phyloP scores from a whole-genome alignment of 768 basidiomycete genomes.

The Rhodocollybia butyracea region DNA sequence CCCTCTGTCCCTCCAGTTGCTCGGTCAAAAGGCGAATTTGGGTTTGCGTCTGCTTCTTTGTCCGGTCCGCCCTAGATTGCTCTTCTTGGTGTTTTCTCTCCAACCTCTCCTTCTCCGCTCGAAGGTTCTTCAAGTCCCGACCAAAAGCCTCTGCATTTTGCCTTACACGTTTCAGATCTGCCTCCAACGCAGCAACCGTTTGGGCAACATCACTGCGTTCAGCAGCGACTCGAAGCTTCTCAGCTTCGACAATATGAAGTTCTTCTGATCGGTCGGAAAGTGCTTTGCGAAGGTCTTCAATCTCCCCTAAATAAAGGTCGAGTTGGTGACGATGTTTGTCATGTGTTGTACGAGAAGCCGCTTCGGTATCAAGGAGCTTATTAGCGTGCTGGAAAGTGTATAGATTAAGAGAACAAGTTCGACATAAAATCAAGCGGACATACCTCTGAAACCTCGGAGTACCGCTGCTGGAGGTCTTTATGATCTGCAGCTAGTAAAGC shows the following conservation, averaged over 20 bases:
- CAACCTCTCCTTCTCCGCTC: constrained; percentile 62
- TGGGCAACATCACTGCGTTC: constrained; percentile 66
- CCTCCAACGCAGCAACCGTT: constrained; percentile 66
- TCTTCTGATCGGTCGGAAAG: constrained; percentile 58
- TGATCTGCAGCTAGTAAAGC: constrained; percentile 66
- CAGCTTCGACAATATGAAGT: constrained; percentile 60
- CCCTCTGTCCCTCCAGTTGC: constrained; percentile 55
- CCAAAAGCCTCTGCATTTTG: constrained; percentile 78
- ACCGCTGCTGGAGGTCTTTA: constrained; percentile 67
- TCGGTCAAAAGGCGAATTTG: constrained; percentile 67
- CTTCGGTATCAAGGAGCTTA: constrained; percentile 59
- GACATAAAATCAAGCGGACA: neutral
- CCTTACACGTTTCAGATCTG: constrained; percentile 72
- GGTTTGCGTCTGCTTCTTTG: constrained; percentile 63
- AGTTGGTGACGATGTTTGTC: constrained; percentile 72
- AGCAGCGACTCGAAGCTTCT: constrained; percentile 56
- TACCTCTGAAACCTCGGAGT: constrained; percentile 69
- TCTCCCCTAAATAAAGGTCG: constrained; percentile 66
- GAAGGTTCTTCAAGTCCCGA: constrained; percentile 66
- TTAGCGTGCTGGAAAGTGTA: constrained; percentile 46
- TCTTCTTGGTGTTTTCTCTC: constrained; percentile 58
- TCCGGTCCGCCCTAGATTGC: constrained; percentile 49
- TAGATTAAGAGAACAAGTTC: neutral
- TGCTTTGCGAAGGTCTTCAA: constrained; percentile 71
- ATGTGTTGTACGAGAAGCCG: constrained; percentile 61